Evolutionary conservation across 257 asterid species (phyloP), one percentile per base, ranked within the genome.

Genomic region (Penstemon eatonii): DNA sequence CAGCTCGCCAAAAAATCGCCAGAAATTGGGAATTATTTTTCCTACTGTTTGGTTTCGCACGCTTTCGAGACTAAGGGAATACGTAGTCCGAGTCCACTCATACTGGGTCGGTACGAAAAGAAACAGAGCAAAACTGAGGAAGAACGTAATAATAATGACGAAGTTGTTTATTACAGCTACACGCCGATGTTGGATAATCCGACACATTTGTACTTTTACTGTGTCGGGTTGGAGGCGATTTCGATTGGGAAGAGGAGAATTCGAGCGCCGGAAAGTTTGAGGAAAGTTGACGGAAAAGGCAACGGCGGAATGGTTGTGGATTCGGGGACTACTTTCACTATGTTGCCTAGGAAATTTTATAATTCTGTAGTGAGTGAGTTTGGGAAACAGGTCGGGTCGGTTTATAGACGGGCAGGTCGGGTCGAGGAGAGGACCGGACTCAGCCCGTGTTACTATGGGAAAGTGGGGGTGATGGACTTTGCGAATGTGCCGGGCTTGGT

Each of bases 221-320:
- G 89, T 33, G 91, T 90, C 0, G 97, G 92, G 1, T 63, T 93
- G 5, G 94, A 84, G 63, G 96, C 86, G 6, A 55, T 87, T 2
- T 73, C 99, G 0, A 61, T 93, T 4, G 99, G 97, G 1, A 76
- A 63, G 19, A 70, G 18, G 33, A 75, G 60, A 13, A 75, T 93
- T 9, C 63, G 56, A 3, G 82, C 99, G 56, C 97, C 99, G 66
- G 73, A 8, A 53, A 80, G 78, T 42, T 67, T 93, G 40, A 70
- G 60, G 66, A 61, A 85, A 3, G 90, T 93, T 5, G 96, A 93
- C 40, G 63, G 81, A 13, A 61, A 69, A 39, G 97, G 99, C 0
- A 81, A 83, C 36, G 99, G 99, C 0, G 99, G 97, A 19, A 86
- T 93, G 99, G 99, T 93, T 80, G 99, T 93, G 72, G 99, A 93